Base-by-base conservation (phyloP, 2,329 filamentous ascomycete genomes). In the Xylariaceae sp. region DNA sequence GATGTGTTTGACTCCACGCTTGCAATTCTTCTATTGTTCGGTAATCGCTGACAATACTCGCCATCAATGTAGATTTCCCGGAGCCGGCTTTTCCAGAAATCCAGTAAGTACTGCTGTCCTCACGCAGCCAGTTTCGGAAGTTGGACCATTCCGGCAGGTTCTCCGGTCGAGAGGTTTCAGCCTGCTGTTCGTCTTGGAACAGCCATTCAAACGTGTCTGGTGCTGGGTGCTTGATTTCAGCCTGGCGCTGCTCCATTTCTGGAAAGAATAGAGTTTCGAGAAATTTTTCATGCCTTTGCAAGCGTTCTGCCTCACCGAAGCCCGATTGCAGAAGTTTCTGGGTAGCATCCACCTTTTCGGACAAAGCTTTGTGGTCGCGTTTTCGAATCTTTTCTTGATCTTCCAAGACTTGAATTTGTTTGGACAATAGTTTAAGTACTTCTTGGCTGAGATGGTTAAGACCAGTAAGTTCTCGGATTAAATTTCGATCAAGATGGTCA, bases 51-150 rank as follows among this genome's bases (percentile, higher is more conserved):
- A 51, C 19, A n/a, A 56, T 47, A 14, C 54, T 40, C 15, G 46
- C 46, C 48, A 56, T 54, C 12, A 56, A 22, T 2, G 51, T 55
- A 3, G 53, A 55, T 19, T 55, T 55, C 2, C 53, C 53, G 4
- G 51, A 51, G 2, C 53, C 53, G 11, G 48, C 42, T 35, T 56
- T 56, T 6, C 53, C 53, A n/a, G 44, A 54, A 27, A 56, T 47
- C 53, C 53, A 56, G 38, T 52, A 56, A 1, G 32, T 48, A 3
- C 45, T 45, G 38, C 36, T 47, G 15, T 49, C 48, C 17, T 48
- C 35, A 11, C 48, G 41, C 9, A 56, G 19, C 48, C 53, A 56
- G 44, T 44, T 18, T 11, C 36, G 22, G 22, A 54, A 52, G 22
- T 54, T 30, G 22, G 49, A 32, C 48, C 48, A 49, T 15, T 33